phyloP scores from a whole-genome alignment of 75 land plant species.

The Azolla pinnata region DNA sequence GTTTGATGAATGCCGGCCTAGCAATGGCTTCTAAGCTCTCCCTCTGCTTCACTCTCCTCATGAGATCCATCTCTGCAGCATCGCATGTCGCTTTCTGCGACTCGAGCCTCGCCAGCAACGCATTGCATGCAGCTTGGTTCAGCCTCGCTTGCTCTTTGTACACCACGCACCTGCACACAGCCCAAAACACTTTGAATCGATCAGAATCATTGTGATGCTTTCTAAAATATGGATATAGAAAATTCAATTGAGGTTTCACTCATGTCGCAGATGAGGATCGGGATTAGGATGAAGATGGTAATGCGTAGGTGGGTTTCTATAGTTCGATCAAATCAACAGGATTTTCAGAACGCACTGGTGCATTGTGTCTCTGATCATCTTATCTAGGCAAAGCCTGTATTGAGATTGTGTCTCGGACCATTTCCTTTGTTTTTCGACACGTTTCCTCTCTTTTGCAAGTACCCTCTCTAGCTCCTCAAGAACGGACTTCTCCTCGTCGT shows the following conservation, averaged over 20 bases:
- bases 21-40: constrained; percentile 48
- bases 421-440: constrained; percentile 76
- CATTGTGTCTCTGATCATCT: constrained; percentile 94
- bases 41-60: constrained; percentile 37
- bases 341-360: constrained; percentile 63
- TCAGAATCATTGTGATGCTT: background rate
- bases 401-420: constrained; percentile 72
- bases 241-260: background rate
- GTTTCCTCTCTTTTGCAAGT: constrained; percentile 52
- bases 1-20: constrained; percentile 7
- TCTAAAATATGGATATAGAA: background rate
- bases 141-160: constrained; percentile 88
- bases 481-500: constrained; percentile 47
- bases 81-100: constrained; percentile 74
- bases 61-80: constrained; percentile 61
- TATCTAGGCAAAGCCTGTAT: constrained; percentile 63
- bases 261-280: background rate
- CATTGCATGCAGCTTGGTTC: constrained; percentile 69
- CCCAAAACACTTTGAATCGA: too few relatives aligned
- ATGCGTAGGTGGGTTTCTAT: too few relatives aligned
- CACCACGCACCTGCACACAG: constrained; percentile 51
- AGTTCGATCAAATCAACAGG: too few relatives aligned
- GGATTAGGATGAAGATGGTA: too few relatives aligned
- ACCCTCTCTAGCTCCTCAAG: constrained; percentile 53
- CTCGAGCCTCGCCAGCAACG: constrained; percentile 82